phyloP scores from a whole-genome alignment of 208 protist genomes.

The Leishmania tarentolae region DNA sequence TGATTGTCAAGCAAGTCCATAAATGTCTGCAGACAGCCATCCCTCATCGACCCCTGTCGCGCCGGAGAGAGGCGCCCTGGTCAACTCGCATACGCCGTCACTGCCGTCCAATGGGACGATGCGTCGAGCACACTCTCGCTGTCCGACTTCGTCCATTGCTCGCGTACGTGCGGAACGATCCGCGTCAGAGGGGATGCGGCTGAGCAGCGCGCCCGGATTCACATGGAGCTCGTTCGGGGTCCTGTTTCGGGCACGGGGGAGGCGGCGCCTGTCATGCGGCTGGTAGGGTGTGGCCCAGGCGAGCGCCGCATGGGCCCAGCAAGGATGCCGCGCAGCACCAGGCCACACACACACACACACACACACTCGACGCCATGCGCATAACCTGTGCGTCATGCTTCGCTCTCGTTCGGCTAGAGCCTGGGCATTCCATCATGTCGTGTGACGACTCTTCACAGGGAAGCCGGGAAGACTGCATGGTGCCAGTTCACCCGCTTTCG shows the following conservation, averaged over 20 bases:
- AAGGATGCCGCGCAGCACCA: background rate
- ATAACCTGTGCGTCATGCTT: background rate
- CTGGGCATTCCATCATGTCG: background rate
- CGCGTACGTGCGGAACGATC: background rate
- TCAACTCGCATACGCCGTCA: too few relatives aligned
- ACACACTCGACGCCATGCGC: background rate
- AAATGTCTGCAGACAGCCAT: background rate
- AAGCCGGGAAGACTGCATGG: background rate
- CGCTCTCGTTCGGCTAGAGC: background rate
- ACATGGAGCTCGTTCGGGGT: background rate
- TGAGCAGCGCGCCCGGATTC: background rate
- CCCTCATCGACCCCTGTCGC: background rate
- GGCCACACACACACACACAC: too few relatives aligned
- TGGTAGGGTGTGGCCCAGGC: background rate
- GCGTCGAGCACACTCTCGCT: background rate
- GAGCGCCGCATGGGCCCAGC: background rate
- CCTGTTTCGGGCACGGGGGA: background rate
- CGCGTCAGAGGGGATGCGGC: background rate
- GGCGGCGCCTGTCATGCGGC: background rate
- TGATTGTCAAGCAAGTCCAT: background rate
- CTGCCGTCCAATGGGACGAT: too few relatives aligned
- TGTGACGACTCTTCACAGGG: background rate
- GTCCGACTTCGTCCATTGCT: background rate
- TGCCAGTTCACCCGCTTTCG: background rate
- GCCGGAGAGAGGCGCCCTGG: too few relatives aligned